Evolutionary conservation across 331 rosid species (phyloP).

Genomic region (Acacia concinna): DNA sequence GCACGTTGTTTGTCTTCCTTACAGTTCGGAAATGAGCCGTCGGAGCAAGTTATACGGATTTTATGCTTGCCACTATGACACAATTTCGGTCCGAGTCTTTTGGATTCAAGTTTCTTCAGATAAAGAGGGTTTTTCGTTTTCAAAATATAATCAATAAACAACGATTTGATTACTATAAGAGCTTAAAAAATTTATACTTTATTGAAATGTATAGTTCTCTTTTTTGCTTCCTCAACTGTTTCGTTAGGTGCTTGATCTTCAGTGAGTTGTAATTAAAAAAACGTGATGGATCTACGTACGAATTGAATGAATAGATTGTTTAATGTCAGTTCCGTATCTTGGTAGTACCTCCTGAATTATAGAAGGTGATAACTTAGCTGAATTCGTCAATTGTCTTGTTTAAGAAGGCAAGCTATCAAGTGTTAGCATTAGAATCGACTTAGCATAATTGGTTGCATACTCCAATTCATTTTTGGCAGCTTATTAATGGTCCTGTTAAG

Average conservation of each 20-base stretch:
- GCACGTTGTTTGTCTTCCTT: conserved; percentile 3
- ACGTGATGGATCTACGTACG: not conserved
- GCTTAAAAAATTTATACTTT: not conserved
- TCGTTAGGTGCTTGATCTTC: conserved; percentile 7
- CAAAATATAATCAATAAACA: not conserved
- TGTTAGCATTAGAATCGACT: not conserved
- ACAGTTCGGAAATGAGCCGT: not conserved
- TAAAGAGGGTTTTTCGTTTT: not conserved
- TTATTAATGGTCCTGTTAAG: not conserved
- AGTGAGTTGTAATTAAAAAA: not conserved
- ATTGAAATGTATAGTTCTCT: not conserved
- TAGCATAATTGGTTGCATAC: not conserved
- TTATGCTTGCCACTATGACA: not conserved
- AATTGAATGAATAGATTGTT: not conserved
- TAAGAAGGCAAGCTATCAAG: not conserved
- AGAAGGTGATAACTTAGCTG: not conserved
- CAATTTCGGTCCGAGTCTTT: not conserved
- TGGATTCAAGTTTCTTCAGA: not conserved
- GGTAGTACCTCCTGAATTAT: not conserved
- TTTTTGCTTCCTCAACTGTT: not conserved
- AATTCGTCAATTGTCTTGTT: conserved; percentile 11
- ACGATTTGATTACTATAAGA: not conserved
- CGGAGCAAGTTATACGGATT: not conserved
- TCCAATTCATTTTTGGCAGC: not conserved
- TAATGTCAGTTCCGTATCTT: conserved; percentile 5